Conservation (phyloP, 345 rosid species). For the Eucalyptus regnans region DNA sequence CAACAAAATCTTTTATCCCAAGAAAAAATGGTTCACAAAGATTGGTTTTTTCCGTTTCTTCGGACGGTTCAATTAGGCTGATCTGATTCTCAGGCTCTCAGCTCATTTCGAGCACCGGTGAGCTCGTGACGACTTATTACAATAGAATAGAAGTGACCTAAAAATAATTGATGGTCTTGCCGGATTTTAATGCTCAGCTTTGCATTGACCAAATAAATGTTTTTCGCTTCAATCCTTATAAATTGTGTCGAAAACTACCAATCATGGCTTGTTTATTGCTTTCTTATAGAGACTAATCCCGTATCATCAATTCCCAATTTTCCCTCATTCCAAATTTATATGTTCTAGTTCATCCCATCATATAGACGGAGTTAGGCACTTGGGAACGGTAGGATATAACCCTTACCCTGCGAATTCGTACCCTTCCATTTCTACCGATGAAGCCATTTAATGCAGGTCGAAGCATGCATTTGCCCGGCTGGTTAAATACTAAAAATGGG, state of each 20-base stretch:
- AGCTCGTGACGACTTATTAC: not conserved
- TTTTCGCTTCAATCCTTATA: not conserved
- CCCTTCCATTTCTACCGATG: not conserved
- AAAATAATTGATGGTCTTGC: not conserved
- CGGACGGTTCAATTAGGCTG: accelerated
- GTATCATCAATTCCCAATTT: accelerated
- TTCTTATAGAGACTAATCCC: not conserved
- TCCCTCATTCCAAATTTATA: not conserved
- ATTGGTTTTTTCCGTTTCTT: not conserved
- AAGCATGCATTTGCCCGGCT: not conserved
- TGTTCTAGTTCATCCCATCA: not conserved
- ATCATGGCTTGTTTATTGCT: not conserved
- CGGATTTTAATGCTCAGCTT: not conserved
- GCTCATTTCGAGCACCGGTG: accelerated
- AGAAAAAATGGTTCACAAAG: not conserved
- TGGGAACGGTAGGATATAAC: not conserved
- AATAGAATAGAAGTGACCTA: not conserved
- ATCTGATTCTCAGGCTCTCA: accelerated
- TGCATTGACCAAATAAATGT: not conserved
- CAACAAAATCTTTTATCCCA: not conserved
- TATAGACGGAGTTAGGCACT: not conserved
- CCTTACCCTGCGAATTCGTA: not conserved
- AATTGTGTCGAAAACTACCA: not conserved
- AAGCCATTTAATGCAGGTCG: not conserved
- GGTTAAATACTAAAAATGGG: not conserved